A percentile compares a stretch with the other conserved stretches of the same genome.
These are phyloP conservation scores for Cutaneotrichosporon cutaneum DNA, from an alignment of 1,284 basidiomycete species.

Conservation along the genomic window DNA sequence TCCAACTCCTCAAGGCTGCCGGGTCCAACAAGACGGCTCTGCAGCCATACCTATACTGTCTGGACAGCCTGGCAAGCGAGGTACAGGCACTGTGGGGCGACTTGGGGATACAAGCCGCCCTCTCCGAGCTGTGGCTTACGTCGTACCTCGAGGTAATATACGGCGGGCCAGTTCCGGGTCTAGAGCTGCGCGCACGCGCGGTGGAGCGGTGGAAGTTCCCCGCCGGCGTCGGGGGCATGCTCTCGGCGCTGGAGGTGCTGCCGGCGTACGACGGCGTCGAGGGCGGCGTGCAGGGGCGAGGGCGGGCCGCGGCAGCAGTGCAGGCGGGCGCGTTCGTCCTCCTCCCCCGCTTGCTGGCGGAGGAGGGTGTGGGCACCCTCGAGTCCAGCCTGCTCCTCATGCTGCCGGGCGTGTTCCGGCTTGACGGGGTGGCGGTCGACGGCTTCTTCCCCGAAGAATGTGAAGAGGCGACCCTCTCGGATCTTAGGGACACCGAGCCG, in stretches of 20 bases:
- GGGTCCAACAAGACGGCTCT: background rate
- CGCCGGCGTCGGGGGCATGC: background rate
- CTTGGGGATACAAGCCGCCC: background rate
- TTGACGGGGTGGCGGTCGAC: background rate
- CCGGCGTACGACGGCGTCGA: background rate
- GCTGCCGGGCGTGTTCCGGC: background rate
- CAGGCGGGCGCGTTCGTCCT: background rate
- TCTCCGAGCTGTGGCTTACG: background rate
- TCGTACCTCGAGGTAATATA: background rate
- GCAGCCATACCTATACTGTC: background rate
- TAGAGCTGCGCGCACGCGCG: background rate
- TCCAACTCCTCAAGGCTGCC: background rate
- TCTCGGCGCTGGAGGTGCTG: background rate
- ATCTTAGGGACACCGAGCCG: background rate
- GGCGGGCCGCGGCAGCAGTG: background rate
- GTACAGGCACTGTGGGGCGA: background rate
- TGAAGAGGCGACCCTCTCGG: background rate
- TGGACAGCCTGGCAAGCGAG: background rate
- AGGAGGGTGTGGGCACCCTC: background rate
- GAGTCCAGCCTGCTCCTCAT: background rate
- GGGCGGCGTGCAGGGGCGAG: background rate
- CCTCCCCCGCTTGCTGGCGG: background rate
- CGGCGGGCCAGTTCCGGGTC: background rate
- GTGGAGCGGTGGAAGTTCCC: background rate
- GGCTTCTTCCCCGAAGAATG: background rate